Base-by-base conservation (phyloP, 2,329 filamentous ascomycete genomes). In the Malbranchea zuffiana region DNA sequence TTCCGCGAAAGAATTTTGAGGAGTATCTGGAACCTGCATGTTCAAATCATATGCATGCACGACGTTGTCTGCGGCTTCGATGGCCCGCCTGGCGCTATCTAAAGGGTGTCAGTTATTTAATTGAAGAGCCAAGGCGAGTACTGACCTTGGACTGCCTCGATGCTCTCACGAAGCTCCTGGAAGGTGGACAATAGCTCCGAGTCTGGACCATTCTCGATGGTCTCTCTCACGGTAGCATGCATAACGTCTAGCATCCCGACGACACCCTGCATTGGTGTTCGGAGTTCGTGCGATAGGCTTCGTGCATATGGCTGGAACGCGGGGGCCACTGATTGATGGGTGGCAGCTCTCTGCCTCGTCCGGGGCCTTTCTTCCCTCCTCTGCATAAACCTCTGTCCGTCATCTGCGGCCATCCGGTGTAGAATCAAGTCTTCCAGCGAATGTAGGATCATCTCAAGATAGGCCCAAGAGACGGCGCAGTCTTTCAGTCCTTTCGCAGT, bases 181-280 rank as follows among this genome's bases (percentile, higher is more conserved):
- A 82, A 76, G 28, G 81, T 65, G 40, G 63, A 58, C 19, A 69
- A 66, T 3, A 72, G 59, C 34, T 61, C 62, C 4, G 67, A 51
- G 41, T 72, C 68, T 6, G 60, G 56, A 42, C 72, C 67, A 24
- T 63, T 66, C 43, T 73, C 68, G 5, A 76, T 68, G 12, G 75
- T 74, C 51, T 82, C 78, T 40, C 78, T 68, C 2, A 82, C 75
- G 2, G 76, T 81, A 3, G 78, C 75, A 57, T 82, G 76, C 76
- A 83, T 82, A 42, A 83, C 75, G 57, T 83, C 79, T 28, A 83
- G 60, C 78, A 82, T 82, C 5, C 79, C 79, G 10, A 83, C 77
- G 5, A 83, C 76, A 27, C 79, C 79, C 55, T 83, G 79, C 78
- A 83, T 82, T 1, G 79, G 79, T 3, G 79, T 83, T 43, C 79